phyloP scores from a whole-genome alignment of 73 alveolate genomes.

The Blepharisma japonicum region DNA sequence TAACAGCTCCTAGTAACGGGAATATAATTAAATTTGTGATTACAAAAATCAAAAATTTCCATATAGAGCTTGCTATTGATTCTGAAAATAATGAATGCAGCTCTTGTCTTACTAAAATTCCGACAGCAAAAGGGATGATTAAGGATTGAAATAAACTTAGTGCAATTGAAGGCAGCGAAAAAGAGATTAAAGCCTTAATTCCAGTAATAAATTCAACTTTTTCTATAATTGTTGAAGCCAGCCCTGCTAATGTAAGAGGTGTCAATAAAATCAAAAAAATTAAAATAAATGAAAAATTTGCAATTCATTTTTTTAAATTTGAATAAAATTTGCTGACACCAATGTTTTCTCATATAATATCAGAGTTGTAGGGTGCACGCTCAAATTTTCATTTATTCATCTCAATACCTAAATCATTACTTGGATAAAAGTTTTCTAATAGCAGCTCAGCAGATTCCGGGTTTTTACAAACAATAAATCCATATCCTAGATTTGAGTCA shows the following conservation, averaged over 20 bases:
- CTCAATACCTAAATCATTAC: not conserved
- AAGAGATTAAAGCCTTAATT: not conserved
- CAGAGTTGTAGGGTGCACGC: not conserved
- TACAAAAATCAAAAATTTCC: not conserved
- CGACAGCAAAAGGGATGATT: not conserved
- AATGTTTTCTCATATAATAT: constrained; percentile 6
- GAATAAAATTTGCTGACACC: not conserved
- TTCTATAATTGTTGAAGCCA: not conserved
- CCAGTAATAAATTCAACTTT: not conserved
- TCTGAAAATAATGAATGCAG: not conserved
- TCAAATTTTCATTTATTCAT: not conserved
- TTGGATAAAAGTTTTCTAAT: not conserved
- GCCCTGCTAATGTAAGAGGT: constrained; percentile 5
- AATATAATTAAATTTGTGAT: not conserved
- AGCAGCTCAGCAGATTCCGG: not conserved
- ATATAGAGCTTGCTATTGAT: not conserved
- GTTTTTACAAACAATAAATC: not conserved
- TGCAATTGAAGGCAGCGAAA: not conserved
- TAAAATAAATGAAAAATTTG: not conserved
- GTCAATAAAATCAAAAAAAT: constrained; percentile 12
- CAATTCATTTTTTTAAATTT: not conserved
- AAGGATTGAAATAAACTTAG: constrained; percentile 1
- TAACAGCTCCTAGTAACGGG: not conserved
- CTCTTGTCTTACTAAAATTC: not conserved
- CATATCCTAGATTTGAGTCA: not conserved